Evolutionary conservation across 1,284 basidiomycete species (phyloP).

Genomic region (Ganoderma sinense): DNA sequence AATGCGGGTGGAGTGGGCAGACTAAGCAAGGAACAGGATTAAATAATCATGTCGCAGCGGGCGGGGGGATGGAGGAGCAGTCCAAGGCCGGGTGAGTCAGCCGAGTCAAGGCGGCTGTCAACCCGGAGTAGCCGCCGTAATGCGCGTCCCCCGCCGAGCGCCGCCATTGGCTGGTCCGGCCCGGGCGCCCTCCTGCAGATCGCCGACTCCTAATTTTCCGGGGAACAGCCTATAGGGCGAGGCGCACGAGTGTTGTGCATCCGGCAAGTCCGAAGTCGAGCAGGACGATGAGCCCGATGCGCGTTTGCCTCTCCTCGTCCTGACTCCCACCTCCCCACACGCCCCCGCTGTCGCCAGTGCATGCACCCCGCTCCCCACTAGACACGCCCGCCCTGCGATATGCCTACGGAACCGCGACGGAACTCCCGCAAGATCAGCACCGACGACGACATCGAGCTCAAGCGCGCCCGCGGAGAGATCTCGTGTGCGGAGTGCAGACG

Average conservation of each 20-base stretch:
- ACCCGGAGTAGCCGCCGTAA: neutral
- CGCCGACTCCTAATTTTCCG: neutral
- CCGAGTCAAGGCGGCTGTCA: neutral
- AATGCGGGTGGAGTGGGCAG: neutral
- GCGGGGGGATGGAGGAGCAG: neutral
- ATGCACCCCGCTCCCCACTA: neutral
- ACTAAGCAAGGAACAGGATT: neutral
- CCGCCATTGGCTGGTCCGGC: neutral
- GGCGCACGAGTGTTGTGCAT: neutral
- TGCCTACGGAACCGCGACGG: conserved; percentile 40
- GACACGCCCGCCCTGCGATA: conserved; percentile 14
- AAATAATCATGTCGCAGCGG: neutral
- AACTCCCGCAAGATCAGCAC: conserved; percentile 36
- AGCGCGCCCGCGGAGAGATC: conserved; percentile 71
- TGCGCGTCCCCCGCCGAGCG: neutral
- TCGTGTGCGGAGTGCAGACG: conserved; percentile 78
- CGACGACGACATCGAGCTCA: conserved; percentile 57
- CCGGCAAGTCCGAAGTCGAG: conserved; percentile 1
- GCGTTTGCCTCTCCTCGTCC: conserved; percentile 4
- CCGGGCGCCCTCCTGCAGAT: neutral
- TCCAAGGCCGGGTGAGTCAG: neutral
- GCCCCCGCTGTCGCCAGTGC: neutral
- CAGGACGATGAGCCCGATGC: neutral
- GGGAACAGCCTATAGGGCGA: neutral
- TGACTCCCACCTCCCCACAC: conserved; percentile 7